A percentile compares a stretch with the other conserved stretches of the same genome.
Conservation (phyloP, 352 stramenopile genomes). For the Phytopythium oedochilum region DNA sequence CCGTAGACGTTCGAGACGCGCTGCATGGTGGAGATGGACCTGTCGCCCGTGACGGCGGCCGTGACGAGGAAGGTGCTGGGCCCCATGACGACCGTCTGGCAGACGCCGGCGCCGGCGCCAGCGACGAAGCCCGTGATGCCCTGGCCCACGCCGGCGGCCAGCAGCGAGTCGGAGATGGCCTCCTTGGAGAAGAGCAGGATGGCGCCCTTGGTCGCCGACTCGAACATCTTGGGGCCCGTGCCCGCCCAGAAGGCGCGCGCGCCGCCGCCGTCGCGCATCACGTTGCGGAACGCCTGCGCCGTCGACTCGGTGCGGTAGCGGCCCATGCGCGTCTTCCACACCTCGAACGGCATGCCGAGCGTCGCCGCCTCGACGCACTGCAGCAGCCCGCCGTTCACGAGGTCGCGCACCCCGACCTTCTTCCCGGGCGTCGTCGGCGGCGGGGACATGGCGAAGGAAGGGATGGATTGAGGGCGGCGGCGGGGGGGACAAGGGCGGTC, state of each 20-base stretch:
- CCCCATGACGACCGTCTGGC: slow-evolving; percentile 88
- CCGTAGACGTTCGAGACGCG: slow-evolving; percentile 82
- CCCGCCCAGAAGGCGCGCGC: slow-evolving; percentile 85
- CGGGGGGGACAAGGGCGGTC: too few relatives aligned
- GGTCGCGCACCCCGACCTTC: slow-evolving; percentile 75
- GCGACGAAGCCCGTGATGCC: slow-evolving; percentile 74
- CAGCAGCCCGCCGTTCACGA: slow-evolving; percentile 77
- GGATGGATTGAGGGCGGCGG: background rate
- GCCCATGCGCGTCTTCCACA: slow-evolving; percentile 93
- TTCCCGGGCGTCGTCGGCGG: slow-evolving; percentile 61
- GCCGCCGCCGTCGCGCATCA: slow-evolving; percentile 83
- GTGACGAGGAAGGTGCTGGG: slow-evolving; percentile 91
- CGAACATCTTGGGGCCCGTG: slow-evolving; percentile 89
- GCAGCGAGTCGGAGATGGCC: slow-evolving; percentile 77
- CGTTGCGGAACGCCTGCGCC: slow-evolving; percentile 79
- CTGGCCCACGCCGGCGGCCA: slow-evolving; percentile 59
- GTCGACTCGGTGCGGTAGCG: slow-evolving; percentile 83
- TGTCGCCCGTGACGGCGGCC: slow-evolving; percentile 86
- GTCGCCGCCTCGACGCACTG: slow-evolving; percentile 88
- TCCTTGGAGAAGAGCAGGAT: slow-evolving; percentile 91
- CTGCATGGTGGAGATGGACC: slow-evolving; percentile 82
- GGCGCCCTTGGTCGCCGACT: slow-evolving; percentile 86
- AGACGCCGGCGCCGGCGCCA: slow-evolving; percentile 81
- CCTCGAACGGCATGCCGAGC: slow-evolving; percentile 90
- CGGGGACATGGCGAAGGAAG: slow-evolving; percentile 25